Percentiles rank a stretch among this genome's conserved stretches.
These are phyloP conservation scores for Parmelia sp. DNA, from an alignment of 495 filamentous ascomycete species.

Conservation along the genomic window DNA sequence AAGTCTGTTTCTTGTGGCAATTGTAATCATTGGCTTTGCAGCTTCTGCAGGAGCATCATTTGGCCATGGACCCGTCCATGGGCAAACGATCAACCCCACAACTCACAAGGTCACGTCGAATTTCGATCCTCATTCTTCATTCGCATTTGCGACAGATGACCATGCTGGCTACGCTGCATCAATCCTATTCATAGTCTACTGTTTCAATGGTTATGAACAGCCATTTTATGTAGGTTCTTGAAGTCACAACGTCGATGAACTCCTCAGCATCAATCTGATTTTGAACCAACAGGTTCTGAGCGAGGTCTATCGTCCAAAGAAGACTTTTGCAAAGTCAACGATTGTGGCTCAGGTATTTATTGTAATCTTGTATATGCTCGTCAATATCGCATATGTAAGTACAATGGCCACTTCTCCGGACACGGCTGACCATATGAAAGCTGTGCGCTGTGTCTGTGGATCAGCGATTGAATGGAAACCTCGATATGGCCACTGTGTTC, in stretches of 20 bases:
- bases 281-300: slow-evolving; percentile 32
- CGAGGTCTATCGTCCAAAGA: slow-evolving; percentile 39
- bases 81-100: slow-evolving; percentile 3
- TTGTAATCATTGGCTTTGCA: slow-evolving; percentile 37
- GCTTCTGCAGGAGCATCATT: slow-evolving; percentile 22
- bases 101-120: slow-evolving; percentile 19
- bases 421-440: slow-evolving; percentile 8
- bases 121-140: slow-evolving; percentile 27
- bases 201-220: slow-evolving; percentile 22
- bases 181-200: slow-evolving; percentile 19
- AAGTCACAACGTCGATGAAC: neutral
- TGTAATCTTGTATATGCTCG: slow-evolving; percentile 36
- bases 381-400: slow-evolving; percentile 44
- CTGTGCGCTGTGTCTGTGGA: slow-evolving; percentile 19
- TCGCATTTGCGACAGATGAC: slow-evolving; percentile 18
- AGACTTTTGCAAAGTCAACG: slow-evolving; percentile 35
- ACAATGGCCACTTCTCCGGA: slow-evolving; percentile 16
- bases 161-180: slow-evolving; percentile 14
- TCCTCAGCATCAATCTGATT: neutral
- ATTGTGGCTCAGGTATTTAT: slow-evolving; percentile 31
- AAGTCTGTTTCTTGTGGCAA: slow-evolving; percentile 37
- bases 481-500: slow-evolving; percentile 26
- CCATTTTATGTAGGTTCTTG: slow-evolving; percentile 16
- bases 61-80: slow-evolving; percentile 24
- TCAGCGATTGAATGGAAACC: slow-evolving; percentile 11